Evolutionary conservation across 2,329 filamentous ascomycete species (phyloP), one percentile per base, ranked within the genome.

Genomic region (Stemphylium vesicarium): DNA sequence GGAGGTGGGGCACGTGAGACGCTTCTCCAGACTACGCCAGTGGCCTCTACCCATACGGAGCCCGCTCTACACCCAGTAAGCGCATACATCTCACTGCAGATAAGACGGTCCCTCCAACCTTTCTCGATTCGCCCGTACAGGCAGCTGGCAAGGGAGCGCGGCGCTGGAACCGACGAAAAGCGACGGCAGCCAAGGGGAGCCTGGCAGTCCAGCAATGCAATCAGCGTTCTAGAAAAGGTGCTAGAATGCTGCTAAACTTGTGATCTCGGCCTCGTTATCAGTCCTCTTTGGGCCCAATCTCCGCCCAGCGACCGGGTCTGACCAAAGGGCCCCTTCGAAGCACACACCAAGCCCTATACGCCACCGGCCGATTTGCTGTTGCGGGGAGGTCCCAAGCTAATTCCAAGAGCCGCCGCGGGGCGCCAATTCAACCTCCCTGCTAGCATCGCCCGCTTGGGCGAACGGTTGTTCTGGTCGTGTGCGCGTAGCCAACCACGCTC

Each of bases 291-390:
- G 64, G 62, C 43, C 47, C 56, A 60, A 64, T 53, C 49, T 45
- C 45, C 52, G 45, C 53, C 61, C 57, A 52, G 59, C 53, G 47
- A 59, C 61, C 51, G 50, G 47, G 50, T 43, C 46, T 48, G 45
- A 50, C 40, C 45, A 49, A 35, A 50, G 38, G 32, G 41, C 39
- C 37, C 41, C 32, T 20, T 26, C 20, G 35, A 16, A n/a, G 50
- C 49, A 18, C 40, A 33, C 35, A 33, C 50, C 42, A 40, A 36
- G 51, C 45, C 45, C 45, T 41, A 84, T 59, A 91, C 86, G 51
- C 84, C 81, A 71, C 97, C 93, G 78, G 54, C 43, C 45, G 56
- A 53, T 54, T 48, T 56, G 53, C 58, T 61, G 32, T 48, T 51
- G 48, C 45, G 57, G 59, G 59, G 64, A 64, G 55, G 58, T 64